Evolutionary conservation across 2,329 filamentous ascomycete genomes (phyloP), one percentile per base, ranked within the genome.

Genomic region (Pyricularia sp.): DNA sequence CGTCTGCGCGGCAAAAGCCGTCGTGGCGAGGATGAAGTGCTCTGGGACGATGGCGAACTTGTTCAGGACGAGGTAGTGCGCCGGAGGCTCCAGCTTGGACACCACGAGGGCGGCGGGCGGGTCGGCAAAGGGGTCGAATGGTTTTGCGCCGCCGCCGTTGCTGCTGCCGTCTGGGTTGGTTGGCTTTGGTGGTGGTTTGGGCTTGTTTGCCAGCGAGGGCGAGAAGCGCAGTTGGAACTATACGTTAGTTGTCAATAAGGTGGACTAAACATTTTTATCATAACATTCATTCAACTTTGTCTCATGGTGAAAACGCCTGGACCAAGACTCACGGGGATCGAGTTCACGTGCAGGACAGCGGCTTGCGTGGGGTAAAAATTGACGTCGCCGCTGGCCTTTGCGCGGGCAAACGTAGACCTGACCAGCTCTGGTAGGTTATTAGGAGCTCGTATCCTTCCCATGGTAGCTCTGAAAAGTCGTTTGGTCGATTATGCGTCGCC

Each of bases 141-240:
- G 79, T 67, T 26, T 66, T 50, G 25, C 17, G 23, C 36, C 67
- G 33, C 33, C 33, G 33, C 33, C 6, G 33, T 9, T 33, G 31
- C 33, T 14, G 33, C 23, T 12, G 26, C 31, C 59, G 23, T 6
- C 10, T 55, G 30, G 68, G 73, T 64, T 74, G 77, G 9, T 14
- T 4, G 83, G 83, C 73, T 81, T 77, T 5, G 78, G 75, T 2
- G 78, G 75, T 2, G 73, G 79, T 73, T 83, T 86, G 4, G 90
- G 89, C 74, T 92, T 92, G 74, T 86, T 86, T 65, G 88, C 88
- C 4, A 93, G 82, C 0, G 89, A 79, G 0, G 89, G 89, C 10
- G 89, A 90, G 80, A 87, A 92, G 67, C 90, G 88, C 2, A 93
- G 80, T 78, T 93, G 90, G 75, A 92, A 91, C 89, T 92, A 4